Conservation (phyloP, 139 green algal genomes). For the Marvania coccoides region DNA sequence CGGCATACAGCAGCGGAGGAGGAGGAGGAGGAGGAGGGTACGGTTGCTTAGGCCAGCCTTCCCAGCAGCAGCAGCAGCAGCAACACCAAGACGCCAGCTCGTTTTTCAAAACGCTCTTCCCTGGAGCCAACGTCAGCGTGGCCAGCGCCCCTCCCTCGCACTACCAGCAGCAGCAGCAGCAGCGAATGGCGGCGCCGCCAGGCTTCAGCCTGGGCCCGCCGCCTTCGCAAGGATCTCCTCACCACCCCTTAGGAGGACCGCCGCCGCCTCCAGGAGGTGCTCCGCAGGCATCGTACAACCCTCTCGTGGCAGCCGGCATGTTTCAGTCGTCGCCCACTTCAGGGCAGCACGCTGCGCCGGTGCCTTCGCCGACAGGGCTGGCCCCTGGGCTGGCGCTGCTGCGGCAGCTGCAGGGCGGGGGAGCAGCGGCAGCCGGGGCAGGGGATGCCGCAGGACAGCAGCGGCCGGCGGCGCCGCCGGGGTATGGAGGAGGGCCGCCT, state of each 20-base stretch:
- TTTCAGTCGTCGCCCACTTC: too few relatives aligned
- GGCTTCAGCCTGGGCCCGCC: too few relatives aligned
- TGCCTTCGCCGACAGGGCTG: too few relatives aligned
- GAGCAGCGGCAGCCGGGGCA: not conserved
- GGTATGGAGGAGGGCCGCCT: not conserved
- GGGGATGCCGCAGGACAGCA: not conserved
- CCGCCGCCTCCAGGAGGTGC: too few relatives aligned
- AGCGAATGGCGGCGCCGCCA: not conserved
- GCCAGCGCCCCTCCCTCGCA: conserved; percentile 1
- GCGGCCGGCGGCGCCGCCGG: not conserved
- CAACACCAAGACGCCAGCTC: conserved; percentile 7
- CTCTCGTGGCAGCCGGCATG: too few relatives aligned
- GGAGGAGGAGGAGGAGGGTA: not conserved
- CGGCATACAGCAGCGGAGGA: not conserved
- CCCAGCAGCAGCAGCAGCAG: conserved; percentile 5
- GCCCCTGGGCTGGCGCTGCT: conserved; percentile 24
- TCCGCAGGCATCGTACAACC: too few relatives aligned
- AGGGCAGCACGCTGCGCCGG: too few relatives aligned
- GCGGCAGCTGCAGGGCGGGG: conserved; percentile 23
- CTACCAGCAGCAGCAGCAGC: not conserved
- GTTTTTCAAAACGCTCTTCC: conserved; percentile 30
- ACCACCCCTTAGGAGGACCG: too few relatives aligned
- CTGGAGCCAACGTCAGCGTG: conserved; percentile 15
- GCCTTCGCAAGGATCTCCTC: too few relatives aligned
- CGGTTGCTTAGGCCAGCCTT: not conserved